Evolutionary conservation across 495 filamentous ascomycete species (phyloP).

Genomic region (Aspergillus kassunensis): DNA sequence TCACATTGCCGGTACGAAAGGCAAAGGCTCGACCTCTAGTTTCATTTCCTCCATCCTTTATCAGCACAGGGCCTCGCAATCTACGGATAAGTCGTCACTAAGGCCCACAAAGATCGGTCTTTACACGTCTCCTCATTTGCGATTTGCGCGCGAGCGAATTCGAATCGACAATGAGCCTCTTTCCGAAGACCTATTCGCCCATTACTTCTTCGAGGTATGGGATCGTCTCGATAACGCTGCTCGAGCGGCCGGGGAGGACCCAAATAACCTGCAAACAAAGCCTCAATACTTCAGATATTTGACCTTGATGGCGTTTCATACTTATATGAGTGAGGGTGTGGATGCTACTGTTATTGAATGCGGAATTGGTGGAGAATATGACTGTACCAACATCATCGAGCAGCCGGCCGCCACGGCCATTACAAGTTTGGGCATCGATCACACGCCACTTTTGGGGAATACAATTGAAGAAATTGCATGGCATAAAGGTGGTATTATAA

Average conservation of each 20-base stretch:
- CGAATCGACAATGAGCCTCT: conserved; percentile 74
- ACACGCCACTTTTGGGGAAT: conserved; percentile 70
- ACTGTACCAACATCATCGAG: conserved; percentile 86
- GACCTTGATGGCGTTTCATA: conserved; percentile 84
- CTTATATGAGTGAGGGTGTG: conserved; percentile 76
- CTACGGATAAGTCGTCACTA: conserved; percentile 31
- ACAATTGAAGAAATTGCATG: conserved; percentile 92
- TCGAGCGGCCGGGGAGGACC: conserved; percentile 42
- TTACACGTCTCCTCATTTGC: conserved; percentile 84
- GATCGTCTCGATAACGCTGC: conserved; percentile 62
- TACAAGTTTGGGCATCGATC: conserved; percentile 86
- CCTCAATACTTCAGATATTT: conserved; percentile 90
- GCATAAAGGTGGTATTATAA: conserved; percentile 96
- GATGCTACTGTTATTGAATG: conserved; percentile 86
- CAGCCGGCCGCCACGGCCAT: conserved; percentile 71
- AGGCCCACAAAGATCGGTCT: conserved; percentile 63
- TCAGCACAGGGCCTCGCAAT: conserved; percentile 50
- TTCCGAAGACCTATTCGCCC: conserved; percentile 70
- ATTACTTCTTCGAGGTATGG: conserved; percentile 89
- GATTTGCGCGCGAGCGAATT: conserved; percentile 85
- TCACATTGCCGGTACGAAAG: conserved; percentile 90
- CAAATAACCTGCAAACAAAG: conserved; percentile 49
- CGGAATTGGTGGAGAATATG: conserved; percentile 90
- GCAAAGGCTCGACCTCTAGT: conserved; percentile 65
- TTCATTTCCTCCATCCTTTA: conserved; percentile 55